These are phyloP conservation scores for Yamadazyma taylorii DNA, from an alignment of 1,139 yeast species.

Conservation along the genomic window DNA sequence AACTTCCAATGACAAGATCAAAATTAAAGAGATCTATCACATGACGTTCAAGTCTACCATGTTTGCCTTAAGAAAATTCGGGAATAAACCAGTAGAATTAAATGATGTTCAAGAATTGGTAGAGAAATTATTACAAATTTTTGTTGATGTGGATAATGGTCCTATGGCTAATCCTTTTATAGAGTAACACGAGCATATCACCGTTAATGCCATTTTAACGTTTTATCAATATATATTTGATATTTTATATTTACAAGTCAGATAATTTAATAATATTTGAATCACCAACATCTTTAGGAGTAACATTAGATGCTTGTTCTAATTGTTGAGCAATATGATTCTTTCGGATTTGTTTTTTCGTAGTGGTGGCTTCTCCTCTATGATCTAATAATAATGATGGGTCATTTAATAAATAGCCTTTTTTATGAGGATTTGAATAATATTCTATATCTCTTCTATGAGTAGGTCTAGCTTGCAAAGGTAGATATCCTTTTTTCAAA, in stretches of 20 bases:
- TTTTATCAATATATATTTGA: neutral
- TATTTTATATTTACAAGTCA: constrained; percentile 17
- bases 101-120: constrained; percentile 39
- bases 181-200: constrained; percentile 4
- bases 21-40: constrained; percentile 42
- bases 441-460: constrained; percentile 76
- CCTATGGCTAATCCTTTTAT: constrained; percentile 12
- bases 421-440: constrained; percentile 68
- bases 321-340: constrained; percentile 31
- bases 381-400: constrained; percentile 40
- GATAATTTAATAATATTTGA: constrained; percentile 14
- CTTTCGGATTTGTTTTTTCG: constrained; percentile 22
- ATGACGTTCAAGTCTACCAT: constrained; percentile 43
- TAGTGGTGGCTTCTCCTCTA: constrained; percentile 23
- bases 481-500: constrained; percentile 72
- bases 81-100: constrained; percentile 18
- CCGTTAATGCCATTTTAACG: neutral
- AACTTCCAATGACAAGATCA: constrained; percentile 30
- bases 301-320: constrained; percentile 31
- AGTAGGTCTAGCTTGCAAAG: constrained; percentile 84
- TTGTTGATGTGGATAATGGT: constrained; percentile 29
- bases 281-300: constrained; percentile 19
- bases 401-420: constrained; percentile 68
- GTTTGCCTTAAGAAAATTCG: constrained; percentile 41
- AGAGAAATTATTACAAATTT: constrained; percentile 36